Evolutionary conservation across 2,329 filamentous ascomycete species (phyloP), one percentile per base, ranked within the genome.

Genomic region (Bertia moriformis): DNA sequence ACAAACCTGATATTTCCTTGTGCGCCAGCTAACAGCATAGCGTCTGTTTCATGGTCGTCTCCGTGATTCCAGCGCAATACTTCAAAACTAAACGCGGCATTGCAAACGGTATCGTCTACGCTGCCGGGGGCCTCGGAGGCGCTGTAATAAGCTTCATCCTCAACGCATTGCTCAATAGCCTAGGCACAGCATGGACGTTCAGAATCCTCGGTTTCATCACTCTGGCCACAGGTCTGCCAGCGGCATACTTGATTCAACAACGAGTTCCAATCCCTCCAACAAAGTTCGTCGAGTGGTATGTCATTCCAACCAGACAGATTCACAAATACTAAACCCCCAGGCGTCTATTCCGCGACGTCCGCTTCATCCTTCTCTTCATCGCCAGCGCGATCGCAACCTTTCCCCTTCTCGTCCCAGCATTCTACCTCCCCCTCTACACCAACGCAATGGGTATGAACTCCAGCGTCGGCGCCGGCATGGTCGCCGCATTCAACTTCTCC

Each of bases 401-500:
- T 44, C 67, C 73, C 0, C 61, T 78, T 14, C 66, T 75, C 41
- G 71, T 78, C 0, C 71, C 73, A 0, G 69, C 73, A 0, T 78
- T 74, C 54, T 78, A 77, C 48, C 53, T 78, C 1, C 73, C 73
- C 0, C 55, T 76, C 0, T 75, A 73, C 45, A 62, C 62, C 19
- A 54, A 60, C 3, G 69, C 71, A 0, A 58, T 79, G n/a, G 68
- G 69, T 0, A 55, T 78, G 4, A 60, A 63, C 0, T 62, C 70
- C 1, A 58, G 57, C 4, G 63, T 61, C 0, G 74, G 73, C 0
- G 73, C 74, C 0, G 71, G 59, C 10, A 55, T 79, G 0, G 61
- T 79, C 0, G 74, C 74, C 0, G 72, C 64, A 1, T 80, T 77
- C 58, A 77, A 73, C 50, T 66, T 74, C 18, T 64, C 71, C 0